phyloP scores from a whole-genome alignment of 2,329 filamentous ascomycete genomes.

The Fusarium anguioides region DNA sequence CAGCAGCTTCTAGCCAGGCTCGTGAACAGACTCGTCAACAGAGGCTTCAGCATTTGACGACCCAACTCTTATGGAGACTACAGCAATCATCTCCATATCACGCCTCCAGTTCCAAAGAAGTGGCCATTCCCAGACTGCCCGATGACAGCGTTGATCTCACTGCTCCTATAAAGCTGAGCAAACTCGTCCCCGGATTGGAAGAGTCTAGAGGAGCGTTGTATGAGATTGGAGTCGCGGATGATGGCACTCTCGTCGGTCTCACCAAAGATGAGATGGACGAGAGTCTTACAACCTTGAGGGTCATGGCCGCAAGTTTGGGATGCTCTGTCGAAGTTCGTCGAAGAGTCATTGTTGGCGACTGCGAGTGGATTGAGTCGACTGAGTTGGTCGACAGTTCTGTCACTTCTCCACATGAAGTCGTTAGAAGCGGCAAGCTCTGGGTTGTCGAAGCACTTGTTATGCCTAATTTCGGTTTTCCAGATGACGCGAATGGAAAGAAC shows the following conservation, averaged over 20 bases:
- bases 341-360: constrained; percentile 85
- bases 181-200: constrained; percentile 82
- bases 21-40: constrained; percentile 86
- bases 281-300: constrained; percentile 83
- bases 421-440: constrained; percentile 71
- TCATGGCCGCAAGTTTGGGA: constrained; percentile 93
- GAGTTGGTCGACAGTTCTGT: constrained; percentile 46
- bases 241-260: constrained; percentile 89
- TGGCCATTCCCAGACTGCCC: constrained; percentile 80
- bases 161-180: constrained; percentile 60
- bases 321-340: constrained; percentile 85
- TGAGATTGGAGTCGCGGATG: constrained; percentile 95
- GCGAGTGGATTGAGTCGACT: constrained; percentile 73
- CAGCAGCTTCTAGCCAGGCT: constrained; percentile 69
- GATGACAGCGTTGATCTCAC: constrained; percentile 66
- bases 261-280: constrained; percentile 93
- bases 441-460: constrained; percentile 92
- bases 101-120: constrained; percentile 78
- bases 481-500: constrained; percentile 9
- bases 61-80: constrained; percentile 91
- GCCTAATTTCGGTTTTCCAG: constrained; percentile 68
- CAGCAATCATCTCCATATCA: constrained; percentile 96
- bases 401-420: constrained; percentile 33
- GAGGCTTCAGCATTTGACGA: constrained; percentile 89
- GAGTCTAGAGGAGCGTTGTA: constrained; percentile 94